phyloP scores from a whole-genome alignment of 2,329 filamentous ascomycete species.

The Aspergillus tamarii region DNA sequence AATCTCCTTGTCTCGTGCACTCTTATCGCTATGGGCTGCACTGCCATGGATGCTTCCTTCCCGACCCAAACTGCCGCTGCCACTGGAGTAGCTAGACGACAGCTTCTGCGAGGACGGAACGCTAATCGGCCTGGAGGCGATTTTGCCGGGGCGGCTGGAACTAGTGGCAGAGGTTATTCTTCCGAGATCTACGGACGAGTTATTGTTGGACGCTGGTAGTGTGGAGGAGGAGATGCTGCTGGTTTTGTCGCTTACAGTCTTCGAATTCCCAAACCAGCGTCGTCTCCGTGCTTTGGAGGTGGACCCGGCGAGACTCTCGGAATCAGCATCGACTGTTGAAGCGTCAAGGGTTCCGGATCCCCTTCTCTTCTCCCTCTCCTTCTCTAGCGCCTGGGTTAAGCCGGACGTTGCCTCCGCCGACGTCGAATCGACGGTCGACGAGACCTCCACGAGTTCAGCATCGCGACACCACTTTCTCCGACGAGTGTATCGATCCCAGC shows the following conservation, averaged over 20 bases:
- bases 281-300: conserved; percentile 36
- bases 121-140: conserved; percentile 35
- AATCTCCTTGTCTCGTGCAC: conserved; percentile 42
- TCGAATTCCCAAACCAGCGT: conserved; percentile 43
- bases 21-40: conserved; percentile 33
- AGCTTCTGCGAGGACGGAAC: conserved; percentile 32
- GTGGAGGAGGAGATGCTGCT: conserved; percentile 21
- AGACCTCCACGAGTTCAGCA: conserved; percentile 84
- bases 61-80: conserved; percentile 22
- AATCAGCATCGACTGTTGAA: conserved; percentile 28
- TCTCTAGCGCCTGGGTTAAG: conserved; percentile 32
- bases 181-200: conserved; percentile 25
- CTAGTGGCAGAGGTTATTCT: conserved; percentile 28
- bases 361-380: conserved; percentile 26
- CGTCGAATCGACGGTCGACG: conserved; percentile 49
- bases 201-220: conserved; percentile 23
- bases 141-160: conserved; percentile 21
- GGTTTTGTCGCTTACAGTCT: conserved; percentile 34
- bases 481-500: conserved; percentile 92
- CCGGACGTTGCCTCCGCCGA: conserved; percentile 42
- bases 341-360: conserved; percentile 21
- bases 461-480: conserved; percentile 96
- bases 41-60: conserved; percentile 31
- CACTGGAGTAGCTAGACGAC: conserved; percentile 31
- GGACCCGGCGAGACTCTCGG: conserved; percentile 32